phyloP scores from a whole-genome alignment of 352 stramenopile species.

The Thalassiosira oceanica region DNA sequence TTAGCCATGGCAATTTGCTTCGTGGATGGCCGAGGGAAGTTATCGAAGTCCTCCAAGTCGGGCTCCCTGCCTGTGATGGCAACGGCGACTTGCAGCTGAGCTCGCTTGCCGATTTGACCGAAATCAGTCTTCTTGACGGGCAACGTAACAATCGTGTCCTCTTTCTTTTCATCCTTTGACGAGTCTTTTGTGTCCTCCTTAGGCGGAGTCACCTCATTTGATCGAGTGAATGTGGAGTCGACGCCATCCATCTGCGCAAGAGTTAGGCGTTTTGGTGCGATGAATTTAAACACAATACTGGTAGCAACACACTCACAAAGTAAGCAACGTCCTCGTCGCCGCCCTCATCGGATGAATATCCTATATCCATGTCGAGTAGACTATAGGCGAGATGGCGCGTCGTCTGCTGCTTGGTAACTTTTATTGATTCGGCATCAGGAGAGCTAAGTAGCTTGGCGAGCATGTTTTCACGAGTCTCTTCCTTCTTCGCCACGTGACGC shows the following conservation, averaged over 20 bases:
- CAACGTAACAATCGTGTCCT: conserved; percentile 28
- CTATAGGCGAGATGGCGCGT: conserved; percentile 69
- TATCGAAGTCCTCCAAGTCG: conserved; percentile 68
- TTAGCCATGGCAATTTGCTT: conserved; percentile 52
- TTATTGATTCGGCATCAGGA: conserved; percentile 7
- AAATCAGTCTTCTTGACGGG: conserved; percentile 80
- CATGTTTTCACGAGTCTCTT: neutral
- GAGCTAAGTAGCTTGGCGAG: conserved; percentile 3
- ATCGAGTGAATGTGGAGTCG: conserved; percentile 40
- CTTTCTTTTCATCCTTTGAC: conserved; percentile 8
- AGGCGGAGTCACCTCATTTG: neutral
- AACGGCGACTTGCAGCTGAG: conserved; percentile 65
- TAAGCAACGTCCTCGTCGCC: conserved; percentile 78
- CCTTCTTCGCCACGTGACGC: neutral
- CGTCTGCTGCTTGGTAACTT: conserved; percentile 53
- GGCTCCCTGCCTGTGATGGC: conserved; percentile 55
- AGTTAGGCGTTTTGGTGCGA: neutral
- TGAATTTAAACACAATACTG: neutral
- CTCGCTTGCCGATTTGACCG: conserved; percentile 58
- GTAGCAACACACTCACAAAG: conserved; percentile 46
- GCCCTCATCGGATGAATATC: conserved; percentile 81
- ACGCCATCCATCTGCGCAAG: conserved; percentile 68
- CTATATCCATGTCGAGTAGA: conserved; percentile 75
- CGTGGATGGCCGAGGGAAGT: conserved; percentile 66
- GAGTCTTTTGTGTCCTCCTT: conserved; percentile 20